A percentile compares a stretch with the other conserved stretches of the same genome.
Evolutionary conservation across 495 filamentous ascomycete genomes (phyloP).

Genomic region (Neurospora tetrasperma): DNA sequence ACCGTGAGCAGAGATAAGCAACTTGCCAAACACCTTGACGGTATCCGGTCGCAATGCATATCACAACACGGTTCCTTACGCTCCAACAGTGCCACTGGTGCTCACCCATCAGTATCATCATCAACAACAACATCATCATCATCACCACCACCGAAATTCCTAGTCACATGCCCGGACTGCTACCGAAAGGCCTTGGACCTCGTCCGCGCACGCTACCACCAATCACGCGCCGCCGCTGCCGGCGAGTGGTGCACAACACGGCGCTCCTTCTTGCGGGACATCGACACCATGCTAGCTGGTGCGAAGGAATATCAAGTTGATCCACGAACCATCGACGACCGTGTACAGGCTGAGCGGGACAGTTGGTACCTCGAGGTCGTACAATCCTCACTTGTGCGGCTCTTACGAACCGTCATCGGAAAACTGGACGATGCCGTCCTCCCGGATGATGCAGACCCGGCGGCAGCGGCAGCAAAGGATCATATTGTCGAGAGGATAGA

Average conservation of each 20-base stretch:
- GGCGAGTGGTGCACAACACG: constrained; percentile 35
- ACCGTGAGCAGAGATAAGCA: constrained; percentile 9
- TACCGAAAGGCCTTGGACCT: constrained; percentile 28
- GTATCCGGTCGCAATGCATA: constrained; percentile 14
- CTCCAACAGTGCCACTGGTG: background rate
- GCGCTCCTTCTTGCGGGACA: constrained; percentile 28
- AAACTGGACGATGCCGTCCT: constrained; percentile 8
- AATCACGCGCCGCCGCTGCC: constrained; percentile 5
- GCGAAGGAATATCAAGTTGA: constrained; percentile 27
- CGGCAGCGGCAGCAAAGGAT: background rate
- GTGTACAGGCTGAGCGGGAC: constrained; percentile 31
- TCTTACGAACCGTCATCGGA: constrained; percentile 12
- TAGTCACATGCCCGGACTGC: constrained; percentile 30
- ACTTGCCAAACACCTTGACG: constrained; percentile 8
- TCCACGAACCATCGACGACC: constrained; percentile 28
- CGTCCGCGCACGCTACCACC: constrained; percentile 26
- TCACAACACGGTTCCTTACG: constrained; percentile 12
- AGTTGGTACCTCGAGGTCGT: constrained; percentile 34
- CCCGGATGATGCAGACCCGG: constrained; percentile 19
- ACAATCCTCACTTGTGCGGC: constrained; percentile 21
- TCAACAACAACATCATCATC: background rate
- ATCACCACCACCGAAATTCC: constrained; percentile 4
- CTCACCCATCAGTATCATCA: background rate
- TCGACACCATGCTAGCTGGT: constrained; percentile 29
- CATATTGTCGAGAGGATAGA: constrained; percentile 18